These are phyloP conservation scores for Dictyostelium citrinum DNA, from an alignment of 78 protist genomes.

Conservation along the genomic window DNA sequence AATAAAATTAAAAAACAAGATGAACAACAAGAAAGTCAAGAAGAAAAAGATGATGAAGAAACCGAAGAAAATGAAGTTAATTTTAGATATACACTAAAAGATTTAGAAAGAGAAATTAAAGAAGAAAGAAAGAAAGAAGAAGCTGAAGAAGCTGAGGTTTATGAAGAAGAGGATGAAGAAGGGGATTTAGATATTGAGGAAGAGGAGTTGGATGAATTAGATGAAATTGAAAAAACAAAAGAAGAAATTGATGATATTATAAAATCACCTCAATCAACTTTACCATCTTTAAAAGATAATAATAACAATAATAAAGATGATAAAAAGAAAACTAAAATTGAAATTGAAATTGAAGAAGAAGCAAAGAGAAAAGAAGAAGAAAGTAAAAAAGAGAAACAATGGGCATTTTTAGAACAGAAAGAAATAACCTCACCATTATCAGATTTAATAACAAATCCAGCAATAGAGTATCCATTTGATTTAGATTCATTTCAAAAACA, in stretches of 20 bases:
- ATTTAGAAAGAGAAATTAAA: slow-evolving; percentile 13
- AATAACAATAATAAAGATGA: background rate
- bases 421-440: slow-evolving; percentile 60
- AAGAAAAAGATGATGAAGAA: background rate
- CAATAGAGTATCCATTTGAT: slow-evolving; percentile 91
- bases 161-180: slow-evolving; percentile 9
- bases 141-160: slow-evolving; percentile 10
- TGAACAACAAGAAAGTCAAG: background rate
- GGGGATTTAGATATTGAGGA: slow-evolving; percentile 33
- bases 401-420: slow-evolving; percentile 68
- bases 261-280: background rate
- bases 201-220: slow-evolving; percentile 5
- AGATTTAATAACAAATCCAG: slow-evolving; percentile 68
- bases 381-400: slow-evolving; percentile 6
- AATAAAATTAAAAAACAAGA: background rate
- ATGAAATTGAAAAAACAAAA: background rate
- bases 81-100: background rate
- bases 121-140: background rate
- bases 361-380: background rate
- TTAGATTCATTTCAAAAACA: slow-evolving; percentile 96
- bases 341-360: background rate
- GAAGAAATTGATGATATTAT: slow-evolving; percentile 2
- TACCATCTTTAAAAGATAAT: background rate
- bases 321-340: background rate
- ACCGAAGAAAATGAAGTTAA: background rate